Conservation (phyloP, 192 early-diverging fungal species). For the Coemansia sp. region DNA sequence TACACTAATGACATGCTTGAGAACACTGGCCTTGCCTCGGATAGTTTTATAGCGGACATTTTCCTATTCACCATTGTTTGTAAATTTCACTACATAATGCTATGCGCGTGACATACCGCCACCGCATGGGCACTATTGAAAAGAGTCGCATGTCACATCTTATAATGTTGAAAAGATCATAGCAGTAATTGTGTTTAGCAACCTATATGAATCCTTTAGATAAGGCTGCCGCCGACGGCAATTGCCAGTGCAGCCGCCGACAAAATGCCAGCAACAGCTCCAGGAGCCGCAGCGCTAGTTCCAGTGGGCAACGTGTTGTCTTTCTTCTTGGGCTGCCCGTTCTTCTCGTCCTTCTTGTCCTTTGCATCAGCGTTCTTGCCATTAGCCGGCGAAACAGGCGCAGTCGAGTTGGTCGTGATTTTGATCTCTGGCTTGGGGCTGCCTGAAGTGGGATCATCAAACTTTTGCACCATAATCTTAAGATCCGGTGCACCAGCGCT, state of each 20-base stretch:
- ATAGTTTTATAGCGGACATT: not conserved
- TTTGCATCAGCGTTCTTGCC: conserved; percentile 11
- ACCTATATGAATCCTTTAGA: conserved; percentile 11
- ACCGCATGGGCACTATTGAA: not conserved
- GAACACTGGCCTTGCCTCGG: not conserved
- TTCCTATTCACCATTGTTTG: conserved; percentile 1
- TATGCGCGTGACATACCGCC: conserved; percentile 3
- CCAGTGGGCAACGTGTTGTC: conserved; percentile 36
- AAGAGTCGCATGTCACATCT: not conserved
- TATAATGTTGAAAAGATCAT: not conserved
- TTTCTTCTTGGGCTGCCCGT: conserved; percentile 31
- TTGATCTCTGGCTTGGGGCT: conserved; percentile 36
- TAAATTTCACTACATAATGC: not conserved
- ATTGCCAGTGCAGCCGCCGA: conserved; percentile 19
- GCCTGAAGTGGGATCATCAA: conserved; percentile 40
- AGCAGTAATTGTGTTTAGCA: not conserved
- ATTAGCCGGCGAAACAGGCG: not conserved
- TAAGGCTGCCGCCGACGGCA: conserved; percentile 9
- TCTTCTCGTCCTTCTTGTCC: conserved; percentile 25
- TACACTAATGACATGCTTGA: not conserved
- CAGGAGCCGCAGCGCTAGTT: not conserved
- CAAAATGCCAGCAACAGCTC: conserved; percentile 5
- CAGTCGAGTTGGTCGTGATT: not conserved
- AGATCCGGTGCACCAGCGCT: conserved; percentile 37
- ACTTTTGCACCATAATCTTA: conserved; percentile 54